Evolutionary conservation across 192 early-diverging fungal species (phyloP), one percentile per base, ranked within the genome.

Genomic region (Chytriomyces sp.): DNA sequence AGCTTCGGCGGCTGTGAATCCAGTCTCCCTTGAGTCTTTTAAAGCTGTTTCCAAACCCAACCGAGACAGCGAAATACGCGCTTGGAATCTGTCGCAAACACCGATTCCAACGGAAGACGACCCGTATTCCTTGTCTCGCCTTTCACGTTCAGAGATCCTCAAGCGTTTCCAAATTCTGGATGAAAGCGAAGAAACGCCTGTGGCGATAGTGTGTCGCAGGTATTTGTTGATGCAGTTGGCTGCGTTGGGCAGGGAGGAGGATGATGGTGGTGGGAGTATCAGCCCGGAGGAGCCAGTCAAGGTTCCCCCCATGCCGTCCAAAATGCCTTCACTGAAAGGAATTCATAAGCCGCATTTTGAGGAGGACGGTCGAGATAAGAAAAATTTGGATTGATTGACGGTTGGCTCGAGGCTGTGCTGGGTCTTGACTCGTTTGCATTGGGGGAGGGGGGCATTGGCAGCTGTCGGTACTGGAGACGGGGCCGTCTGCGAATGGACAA

Each of bases 181-280:
- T 57, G 44, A 71, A 23, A 71, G 69, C 45, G 69, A 71, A 26
- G 69, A 71, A 24, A 59, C 49, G 10, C 69, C 69, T 45, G 44
- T 71, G n/a, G 69, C 49, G 10, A 71, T 71, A 59, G 69, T 71
- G 9, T 47, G 49, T 7, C 10, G 69, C 7, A n/a, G 69, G 8
- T 71, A 35, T 44, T 26, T 71, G 57, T 28, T 71, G 16, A 71
- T 71, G 69, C 69, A 71, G 16, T 59, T 71, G 47, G 23, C 69
- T 5, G 49, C 50, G 18, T 18, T 71, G 46, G 50, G 26, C 3
- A 50, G 24, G 24, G 24, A 16, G 11, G 11, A 13, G 11, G 63
- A 11, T 16, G 63, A 64, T 64, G 57, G 23, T 64, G 57, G 23
- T 35, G 35, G 35, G 35, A 35, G 35, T 35, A 4, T 4, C 35